Percentiles rank a stretch among this genome's conserved stretches.
phyloP scores from a whole-genome alignment of 2,329 filamentous ascomycete species.

The Nothophaeocryptopus gaeumannii region DNA sequence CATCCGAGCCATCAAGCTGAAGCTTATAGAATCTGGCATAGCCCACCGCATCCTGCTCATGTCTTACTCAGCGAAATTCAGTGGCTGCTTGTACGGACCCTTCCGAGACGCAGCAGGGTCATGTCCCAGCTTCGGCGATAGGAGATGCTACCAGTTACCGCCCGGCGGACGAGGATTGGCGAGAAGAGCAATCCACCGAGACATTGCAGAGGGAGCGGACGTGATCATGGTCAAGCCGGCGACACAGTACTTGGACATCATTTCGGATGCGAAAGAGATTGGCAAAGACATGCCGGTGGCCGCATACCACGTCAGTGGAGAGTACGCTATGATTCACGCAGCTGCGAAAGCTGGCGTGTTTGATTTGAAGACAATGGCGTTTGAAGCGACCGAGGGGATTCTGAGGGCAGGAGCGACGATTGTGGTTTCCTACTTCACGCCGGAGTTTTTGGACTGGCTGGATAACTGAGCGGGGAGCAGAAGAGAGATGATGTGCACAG shows the following conservation, averaged over 20 bases:
- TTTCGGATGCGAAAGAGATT: conserved; percentile 93
- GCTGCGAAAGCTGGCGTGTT: conserved; percentile 94
- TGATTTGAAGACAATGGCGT: conserved; percentile 89
- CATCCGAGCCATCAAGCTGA: conserved; percentile 95
- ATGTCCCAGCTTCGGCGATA: conserved; percentile 85
- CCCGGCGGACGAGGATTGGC: conserved; percentile 89
- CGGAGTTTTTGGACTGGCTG: conserved; percentile 68
- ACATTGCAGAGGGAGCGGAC: conserved; percentile 91
- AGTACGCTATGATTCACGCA: conserved; percentile 97
- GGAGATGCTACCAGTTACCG: conserved; percentile 94
- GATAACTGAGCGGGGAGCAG: conserved; percentile 13
- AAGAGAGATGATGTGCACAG: too few relatives aligned
- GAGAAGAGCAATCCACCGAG: conserved; percentile 80
- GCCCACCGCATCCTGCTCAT: conserved; percentile 89
- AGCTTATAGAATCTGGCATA: conserved; percentile 91
- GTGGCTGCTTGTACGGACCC: conserved; percentile 90
- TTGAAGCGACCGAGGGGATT: conserved; percentile 92
- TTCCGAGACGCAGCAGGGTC: conserved; percentile 97
- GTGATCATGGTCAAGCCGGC: conserved; percentile 99
- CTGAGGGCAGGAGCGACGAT: conserved; percentile 90
- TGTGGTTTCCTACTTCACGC: conserved; percentile 90
- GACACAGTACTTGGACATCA: conserved; percentile 93
- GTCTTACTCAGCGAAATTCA: conserved; percentile 98
- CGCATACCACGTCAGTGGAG: conserved; percentile 94
- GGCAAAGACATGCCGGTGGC: conserved; percentile 88